Evolutionary conservation across 2,329 filamentous ascomycete genomes (phyloP), one percentile per base, ranked within the genome.

Genomic region (Talaromyces sp.): DNA sequence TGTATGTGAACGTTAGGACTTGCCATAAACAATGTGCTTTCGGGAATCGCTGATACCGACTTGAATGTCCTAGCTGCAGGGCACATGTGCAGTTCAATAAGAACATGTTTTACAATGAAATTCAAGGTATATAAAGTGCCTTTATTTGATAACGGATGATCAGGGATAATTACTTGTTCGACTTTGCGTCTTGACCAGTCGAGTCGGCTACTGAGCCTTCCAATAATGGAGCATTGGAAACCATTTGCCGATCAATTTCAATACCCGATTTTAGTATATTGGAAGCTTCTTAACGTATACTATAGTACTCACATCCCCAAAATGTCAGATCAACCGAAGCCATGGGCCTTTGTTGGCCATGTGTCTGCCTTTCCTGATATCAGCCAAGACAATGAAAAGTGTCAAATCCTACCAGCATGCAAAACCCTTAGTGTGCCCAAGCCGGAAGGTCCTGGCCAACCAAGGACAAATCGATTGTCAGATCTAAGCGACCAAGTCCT

Each of bases 401-500:
- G 51, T 20, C 47, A 40, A 8, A 36, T 54, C 19, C 36, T 54
- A n/a, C 47, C 51, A 20, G 51, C 32, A 20, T 54, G 51, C 36
- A 54, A 49, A 19, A 54, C 47, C 8, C 5, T 46, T 1, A 54
- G 51, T 42, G 45, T 54, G 16, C 51, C 51, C 19, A 49, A 46
- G 24, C 35, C 39, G 32, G 43, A 48, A 4, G 47, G 39, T 32
- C 20, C 33, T 1, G 33, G 19, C 19, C 4, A 50, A 36, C 27
- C 46, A n/a, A 43, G 29, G 36, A 17, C 17, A 19, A 54, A 68
- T 62, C 1, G 77, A 78, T 65, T 56, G 4, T 64, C 66, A 7
- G 68, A 72, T 5, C 54, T 84, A 39, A 75, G 72, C 42, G 76
- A 86, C 54, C 84, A 88, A 63, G 82, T 88, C 0, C 75, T 88